A percentile compares a stretch with the other conserved stretches of the same genome.
These are phyloP conservation scores for Suhomyces coccinellae DNA, from an alignment of 1,139 yeast species.

Conservation along the genomic window DNA sequence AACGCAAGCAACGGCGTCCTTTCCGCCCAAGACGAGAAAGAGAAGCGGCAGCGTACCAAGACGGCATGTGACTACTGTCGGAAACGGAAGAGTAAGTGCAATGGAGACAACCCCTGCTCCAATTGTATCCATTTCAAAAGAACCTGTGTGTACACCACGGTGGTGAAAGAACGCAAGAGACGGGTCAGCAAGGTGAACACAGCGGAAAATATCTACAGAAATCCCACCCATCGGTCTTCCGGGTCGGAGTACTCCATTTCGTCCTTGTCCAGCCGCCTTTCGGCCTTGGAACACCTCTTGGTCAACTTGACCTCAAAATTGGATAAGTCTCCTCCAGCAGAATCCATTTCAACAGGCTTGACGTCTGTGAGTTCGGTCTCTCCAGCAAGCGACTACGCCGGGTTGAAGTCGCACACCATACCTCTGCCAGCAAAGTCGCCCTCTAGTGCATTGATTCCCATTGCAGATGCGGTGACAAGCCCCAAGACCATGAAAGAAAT, in stretches of 20 bases:
- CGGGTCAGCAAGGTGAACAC: slow-evolving; percentile 12
- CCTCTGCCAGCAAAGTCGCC: neutral
- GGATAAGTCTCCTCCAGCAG: slow-evolving; percentile 2
- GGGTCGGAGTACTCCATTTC: slow-evolving; percentile 1
- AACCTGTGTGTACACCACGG: slow-evolving; percentile 19
- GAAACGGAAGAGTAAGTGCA: slow-evolving; percentile 27
- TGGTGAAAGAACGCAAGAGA: slow-evolving; percentile 19
- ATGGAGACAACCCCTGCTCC: slow-evolving; percentile 25
- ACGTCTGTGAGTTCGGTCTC: too few species aligned
- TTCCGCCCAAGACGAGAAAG: neutral
- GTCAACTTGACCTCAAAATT: slow-evolving; percentile 11
- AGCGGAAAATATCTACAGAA: slow-evolving; percentile 1
- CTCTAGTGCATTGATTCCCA: neutral
- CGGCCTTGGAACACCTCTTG: slow-evolving; percentile 15
- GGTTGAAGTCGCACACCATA: too few species aligned
- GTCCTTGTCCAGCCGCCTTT: slow-evolving; percentile 15
- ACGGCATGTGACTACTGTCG: slow-evolving; percentile 30
- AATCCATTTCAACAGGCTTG: neutral
- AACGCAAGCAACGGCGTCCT: neutral
- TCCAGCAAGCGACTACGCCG: too few species aligned
- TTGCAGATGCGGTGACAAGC: slow-evolving; percentile 1
- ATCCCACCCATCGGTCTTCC: neutral
- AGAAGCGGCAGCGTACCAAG: slow-evolving; percentile 18
- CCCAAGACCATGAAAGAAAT: slow-evolving; percentile 4
- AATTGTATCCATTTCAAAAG: slow-evolving; percentile 19